Conservation (phyloP, 192 early-diverging fungal genomes). For the Backusella mclennaniae region DNA sequence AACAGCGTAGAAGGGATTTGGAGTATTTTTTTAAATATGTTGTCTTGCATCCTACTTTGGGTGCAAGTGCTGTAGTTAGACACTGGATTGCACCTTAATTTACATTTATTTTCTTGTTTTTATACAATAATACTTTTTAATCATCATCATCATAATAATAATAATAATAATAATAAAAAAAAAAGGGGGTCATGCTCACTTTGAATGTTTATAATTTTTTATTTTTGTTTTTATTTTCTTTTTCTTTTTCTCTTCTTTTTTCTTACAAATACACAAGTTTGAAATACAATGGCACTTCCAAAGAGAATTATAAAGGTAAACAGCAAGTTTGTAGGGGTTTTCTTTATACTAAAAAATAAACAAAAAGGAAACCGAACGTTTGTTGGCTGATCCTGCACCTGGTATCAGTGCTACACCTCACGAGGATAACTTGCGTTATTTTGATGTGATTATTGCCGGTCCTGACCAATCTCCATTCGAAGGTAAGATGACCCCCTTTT, state of each 20-base stretch:
- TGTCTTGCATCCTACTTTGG: slow-evolving; percentile 46
- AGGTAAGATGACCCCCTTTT: slow-evolving; percentile 51
- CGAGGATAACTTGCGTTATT: slow-evolving; percentile 96
- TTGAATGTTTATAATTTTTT: not conserved
- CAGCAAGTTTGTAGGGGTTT: not conserved
- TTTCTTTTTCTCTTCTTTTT: not conserved
- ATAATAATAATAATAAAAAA: not conserved
- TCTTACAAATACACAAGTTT: not conserved
- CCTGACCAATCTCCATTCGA: slow-evolving; percentile 93
- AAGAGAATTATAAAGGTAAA: slow-evolving; percentile 57
- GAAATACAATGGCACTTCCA: slow-evolving; percentile 41
- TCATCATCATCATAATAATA: no score
- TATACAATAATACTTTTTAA: not conserved
- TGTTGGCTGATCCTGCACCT: slow-evolving; percentile 91
- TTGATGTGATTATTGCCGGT: slow-evolving; percentile 92
- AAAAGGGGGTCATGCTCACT: not conserved
- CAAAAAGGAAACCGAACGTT: slow-evolving; percentile 90
- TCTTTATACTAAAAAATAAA: not conserved
- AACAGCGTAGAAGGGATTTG: slow-evolving; percentile 46
- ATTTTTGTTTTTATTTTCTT: not conserved
- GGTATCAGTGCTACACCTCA: slow-evolving; percentile 88
- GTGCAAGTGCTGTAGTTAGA: slow-evolving; percentile 44
- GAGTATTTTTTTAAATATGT: slow-evolving; percentile 57
- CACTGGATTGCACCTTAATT: slow-evolving; percentile 43
- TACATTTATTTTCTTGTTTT: not conserved